A percentile compares a stretch with the other conserved stretches of the same genome.
Conservation (phyloP, 495 filamentous ascomycete genomes). For the Talaromyces liani region DNA sequence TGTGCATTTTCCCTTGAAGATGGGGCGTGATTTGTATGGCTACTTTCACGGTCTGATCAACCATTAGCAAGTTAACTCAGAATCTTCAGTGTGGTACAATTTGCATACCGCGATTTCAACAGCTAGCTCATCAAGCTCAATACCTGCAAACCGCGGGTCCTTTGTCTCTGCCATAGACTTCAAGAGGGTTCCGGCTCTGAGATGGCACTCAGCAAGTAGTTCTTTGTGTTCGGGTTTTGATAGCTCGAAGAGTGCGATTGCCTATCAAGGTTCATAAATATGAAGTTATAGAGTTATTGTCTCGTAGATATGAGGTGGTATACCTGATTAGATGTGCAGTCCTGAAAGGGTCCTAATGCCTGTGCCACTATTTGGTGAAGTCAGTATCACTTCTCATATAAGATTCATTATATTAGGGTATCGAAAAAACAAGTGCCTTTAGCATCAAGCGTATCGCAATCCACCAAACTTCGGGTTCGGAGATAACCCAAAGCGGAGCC, state of each 20-base stretch:
- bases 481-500: constrained; percentile 14
- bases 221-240: constrained; percentile 37
- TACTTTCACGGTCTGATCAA: constrained; percentile 45
- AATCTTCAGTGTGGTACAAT: background rate
- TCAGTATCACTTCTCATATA: background rate
- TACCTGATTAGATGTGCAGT: constrained; percentile 64
- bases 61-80: background rate
- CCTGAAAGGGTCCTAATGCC: constrained; percentile 50
- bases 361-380: constrained; percentile 36
- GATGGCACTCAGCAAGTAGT: constrained; percentile 38
- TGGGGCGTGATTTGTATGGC: constrained; percentile 43
- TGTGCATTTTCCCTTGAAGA: constrained; percentile 47
- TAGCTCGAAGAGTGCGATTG: constrained; percentile 53
- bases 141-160: constrained; percentile 24
- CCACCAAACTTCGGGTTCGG: constrained; percentile 44
- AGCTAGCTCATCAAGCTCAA: constrained; percentile 41
- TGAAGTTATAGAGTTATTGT: background rate
- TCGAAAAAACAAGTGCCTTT: constrained; percentile 28
- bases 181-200: constrained; percentile 26
- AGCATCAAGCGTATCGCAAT: constrained; percentile 55
- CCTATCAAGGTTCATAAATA: constrained; percentile 24
- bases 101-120: constrained; percentile 45
- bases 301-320: background rate
- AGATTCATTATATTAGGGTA: background rate
- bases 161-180: constrained; percentile 7